phyloP scores from a whole-genome alignment of 345 rosid species.

The Populus davidiana region DNA sequence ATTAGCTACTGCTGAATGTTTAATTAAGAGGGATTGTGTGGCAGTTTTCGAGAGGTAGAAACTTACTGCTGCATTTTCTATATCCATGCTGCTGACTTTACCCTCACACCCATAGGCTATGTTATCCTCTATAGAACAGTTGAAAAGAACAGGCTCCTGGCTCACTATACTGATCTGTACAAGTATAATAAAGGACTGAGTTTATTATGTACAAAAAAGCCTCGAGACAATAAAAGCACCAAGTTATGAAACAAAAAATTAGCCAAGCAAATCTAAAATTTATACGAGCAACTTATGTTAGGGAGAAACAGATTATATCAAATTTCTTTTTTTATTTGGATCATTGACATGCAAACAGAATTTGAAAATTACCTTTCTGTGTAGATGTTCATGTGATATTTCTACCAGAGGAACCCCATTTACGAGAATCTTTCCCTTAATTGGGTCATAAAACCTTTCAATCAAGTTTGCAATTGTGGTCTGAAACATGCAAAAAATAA shows the following conservation, averaged over 20 bases:
- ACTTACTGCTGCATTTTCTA: slow-evolving; percentile 76
- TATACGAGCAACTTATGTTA: not conserved
- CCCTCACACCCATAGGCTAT: slow-evolving; percentile 72
- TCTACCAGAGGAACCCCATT: slow-evolving; percentile 80
- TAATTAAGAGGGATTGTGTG: not conserved
- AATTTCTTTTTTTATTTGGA: no score
- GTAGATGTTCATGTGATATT: slow-evolving; percentile 77
- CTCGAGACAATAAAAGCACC: not conserved
- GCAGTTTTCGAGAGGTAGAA: not conserved
- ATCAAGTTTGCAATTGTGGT: slow-evolving; percentile 89
- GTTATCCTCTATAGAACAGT: slow-evolving; percentile 53
- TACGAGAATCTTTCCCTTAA: slow-evolving; percentile 70
- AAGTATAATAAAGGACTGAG: not conserved
- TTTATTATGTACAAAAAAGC: not conserved
- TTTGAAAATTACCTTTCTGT: slow-evolving; percentile 52
- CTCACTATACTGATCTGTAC: slow-evolving; percentile 80
- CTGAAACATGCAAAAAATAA: slow-evolving; percentile 42
- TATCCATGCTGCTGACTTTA: slow-evolving; percentile 44
- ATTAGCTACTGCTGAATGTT: not conserved
- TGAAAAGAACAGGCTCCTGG: slow-evolving; percentile 89
- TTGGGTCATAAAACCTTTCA: slow-evolving; percentile 86
- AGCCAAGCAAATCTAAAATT: not conserved
- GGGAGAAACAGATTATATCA: not conserved
- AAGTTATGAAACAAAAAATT: not conserved
- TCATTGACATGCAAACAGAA: not conserved